Conservation (phyloP, 306 rosid species). For the Rosa rugosa region DNA sequence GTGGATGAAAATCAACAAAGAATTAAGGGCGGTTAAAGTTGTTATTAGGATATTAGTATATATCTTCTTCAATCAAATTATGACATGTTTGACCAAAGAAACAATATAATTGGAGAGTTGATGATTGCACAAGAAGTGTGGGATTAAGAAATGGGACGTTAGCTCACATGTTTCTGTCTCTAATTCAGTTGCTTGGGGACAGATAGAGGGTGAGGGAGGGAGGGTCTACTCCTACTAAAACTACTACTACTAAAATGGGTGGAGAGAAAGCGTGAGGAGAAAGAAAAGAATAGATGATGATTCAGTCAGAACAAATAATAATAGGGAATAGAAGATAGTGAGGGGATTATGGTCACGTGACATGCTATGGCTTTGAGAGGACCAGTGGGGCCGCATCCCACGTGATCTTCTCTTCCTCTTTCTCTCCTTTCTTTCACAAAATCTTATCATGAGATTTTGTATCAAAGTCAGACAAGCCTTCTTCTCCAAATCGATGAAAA, state of each 20-base stretch:
- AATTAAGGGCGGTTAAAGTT: neutral
- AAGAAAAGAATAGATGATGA: conserved; percentile 45
- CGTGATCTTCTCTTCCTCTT: conserved; percentile 42
- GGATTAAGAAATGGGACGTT: conserved; percentile 63
- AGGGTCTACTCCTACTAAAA: neutral
- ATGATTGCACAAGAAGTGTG: conserved; percentile 43
- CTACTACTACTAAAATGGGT: conserved; percentile 15
- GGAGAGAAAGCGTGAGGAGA: conserved; percentile 41
- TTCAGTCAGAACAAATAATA: conserved; percentile 23
- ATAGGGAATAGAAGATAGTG: neutral
- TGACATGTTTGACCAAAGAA: neutral
- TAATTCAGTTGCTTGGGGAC: conserved; percentile 49
- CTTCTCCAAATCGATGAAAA: conserved; percentile 17
- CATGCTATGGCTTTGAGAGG: conserved; percentile 47
- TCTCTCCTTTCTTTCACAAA: conserved; percentile 29
- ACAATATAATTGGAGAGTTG: conserved; percentile 27
- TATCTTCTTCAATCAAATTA: neutral
- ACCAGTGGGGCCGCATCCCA: conserved; percentile 68
- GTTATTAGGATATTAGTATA: neutral
- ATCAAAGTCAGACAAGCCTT: conserved; percentile 38
- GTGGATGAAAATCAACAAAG: too few species aligned
- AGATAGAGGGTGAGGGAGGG: conserved; percentile 24
- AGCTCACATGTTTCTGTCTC: conserved; percentile 84
- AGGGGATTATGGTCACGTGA: conserved; percentile 39
- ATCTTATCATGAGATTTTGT: conserved; percentile 60